phyloP scores from a whole-genome alignment of 2,329 filamentous ascomycete genomes.

The Didymella keratinophila region DNA sequence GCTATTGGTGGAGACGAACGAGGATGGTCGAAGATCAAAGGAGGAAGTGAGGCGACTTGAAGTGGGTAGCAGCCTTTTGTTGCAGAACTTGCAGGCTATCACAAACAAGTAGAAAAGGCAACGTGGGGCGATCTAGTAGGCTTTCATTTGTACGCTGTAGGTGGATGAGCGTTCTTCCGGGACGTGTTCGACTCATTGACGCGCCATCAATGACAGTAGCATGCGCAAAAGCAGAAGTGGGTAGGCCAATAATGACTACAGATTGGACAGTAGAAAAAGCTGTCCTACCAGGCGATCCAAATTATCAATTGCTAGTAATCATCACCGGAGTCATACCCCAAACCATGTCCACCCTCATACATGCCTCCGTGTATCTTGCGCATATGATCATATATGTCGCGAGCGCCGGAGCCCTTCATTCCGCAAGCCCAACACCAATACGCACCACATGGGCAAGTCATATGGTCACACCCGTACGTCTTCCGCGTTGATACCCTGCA shows the following conservation, averaged over 20 bases:
- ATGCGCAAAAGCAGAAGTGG: not conserved
- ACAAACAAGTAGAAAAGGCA: not conserved
- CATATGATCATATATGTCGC: conserved; percentile 53
- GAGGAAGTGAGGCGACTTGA: conserved; percentile 1
- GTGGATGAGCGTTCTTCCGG: not conserved
- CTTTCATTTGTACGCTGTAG: not conserved
- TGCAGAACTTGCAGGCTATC: not conserved
- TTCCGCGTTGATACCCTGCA: conserved; percentile 51
- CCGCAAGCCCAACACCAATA: conserved; percentile 57
- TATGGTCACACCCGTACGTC: conserved; percentile 51
- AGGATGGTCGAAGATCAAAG: conserved; percentile 1
- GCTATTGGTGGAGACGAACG: conserved; percentile 7
- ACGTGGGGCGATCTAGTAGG: not conserved
- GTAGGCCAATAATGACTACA: not conserved
- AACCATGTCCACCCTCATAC: not conserved
- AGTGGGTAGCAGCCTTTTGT: not conserved
- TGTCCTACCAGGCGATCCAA: no score
- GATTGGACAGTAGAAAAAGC: not conserved
- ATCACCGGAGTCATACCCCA: not conserved
- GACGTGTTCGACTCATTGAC: not conserved
- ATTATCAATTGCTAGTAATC: not conserved
- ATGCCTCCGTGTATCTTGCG: conserved; percentile 1
- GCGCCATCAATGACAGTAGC: not conserved
- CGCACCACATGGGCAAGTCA: conserved; percentile 43
- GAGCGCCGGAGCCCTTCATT: conserved; percentile 24